phyloP scores from a whole-genome alignment of 2,329 filamentous ascomycete species.

The Chaetomium strumarium region DNA sequence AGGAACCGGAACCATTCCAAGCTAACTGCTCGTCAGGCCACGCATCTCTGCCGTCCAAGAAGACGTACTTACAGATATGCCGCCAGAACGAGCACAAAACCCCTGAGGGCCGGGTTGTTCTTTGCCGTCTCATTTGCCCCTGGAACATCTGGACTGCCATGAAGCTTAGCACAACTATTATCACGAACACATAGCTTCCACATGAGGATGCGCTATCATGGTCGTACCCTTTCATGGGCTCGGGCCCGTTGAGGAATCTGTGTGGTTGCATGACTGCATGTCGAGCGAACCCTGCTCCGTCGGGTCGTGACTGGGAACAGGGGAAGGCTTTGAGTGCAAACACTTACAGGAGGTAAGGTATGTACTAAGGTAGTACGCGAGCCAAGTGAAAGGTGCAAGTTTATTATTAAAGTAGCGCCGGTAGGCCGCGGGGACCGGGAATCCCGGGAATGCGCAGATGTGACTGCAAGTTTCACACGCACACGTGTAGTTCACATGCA shows the following conservation, averaged over 20 bases:
- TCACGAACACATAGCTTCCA: too few relatives aligned
- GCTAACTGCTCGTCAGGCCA: slow-evolving; percentile 29
- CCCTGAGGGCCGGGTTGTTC: slow-evolving; percentile 52
- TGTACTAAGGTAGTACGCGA: too few relatives aligned
- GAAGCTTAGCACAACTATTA: neutral
- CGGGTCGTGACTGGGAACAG: too few relatives aligned
- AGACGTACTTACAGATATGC: slow-evolving; percentile 45
- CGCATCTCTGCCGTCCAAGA: neutral
- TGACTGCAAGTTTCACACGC: neutral
- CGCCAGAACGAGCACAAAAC: slow-evolving; percentile 46
- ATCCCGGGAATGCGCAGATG: slow-evolving; percentile 2
- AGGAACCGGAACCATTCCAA: slow-evolving; percentile 51
- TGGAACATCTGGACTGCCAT: slow-evolving; percentile 32
- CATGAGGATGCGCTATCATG: neutral
- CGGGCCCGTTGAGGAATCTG: slow-evolving; percentile 33
- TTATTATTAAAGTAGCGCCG: neutral
- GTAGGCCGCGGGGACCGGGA: neutral
- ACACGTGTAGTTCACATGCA: neutral
- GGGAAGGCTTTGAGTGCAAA: too few relatives aligned
- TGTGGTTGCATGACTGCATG: slow-evolving; percentile 1
- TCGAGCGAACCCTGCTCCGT: too few relatives aligned
- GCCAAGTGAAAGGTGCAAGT: too few relatives aligned
- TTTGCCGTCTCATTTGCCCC: slow-evolving; percentile 41
- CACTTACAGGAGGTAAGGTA: too few relatives aligned
- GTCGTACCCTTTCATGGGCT: slow-evolving; percentile 32